Conservation (phyloP, 345 rosid species). For the Barbarea vulgaris region DNA sequence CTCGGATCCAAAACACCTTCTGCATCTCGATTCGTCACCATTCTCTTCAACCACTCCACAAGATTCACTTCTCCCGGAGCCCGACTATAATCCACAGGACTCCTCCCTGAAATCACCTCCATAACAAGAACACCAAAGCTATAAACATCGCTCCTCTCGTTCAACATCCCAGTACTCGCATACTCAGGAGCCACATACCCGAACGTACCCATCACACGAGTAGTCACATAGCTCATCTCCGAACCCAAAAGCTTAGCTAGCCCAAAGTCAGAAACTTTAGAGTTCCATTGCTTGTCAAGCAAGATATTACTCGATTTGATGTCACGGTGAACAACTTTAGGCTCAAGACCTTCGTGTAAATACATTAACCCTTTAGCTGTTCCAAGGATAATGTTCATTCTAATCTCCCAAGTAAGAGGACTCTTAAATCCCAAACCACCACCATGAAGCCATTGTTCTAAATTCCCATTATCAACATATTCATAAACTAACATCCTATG, state of each 20-base stretch:
- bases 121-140: constrained; percentile 93
- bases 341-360: constrained; percentile 90
- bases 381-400: constrained; percentile 76
- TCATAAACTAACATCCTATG: constrained; percentile 97
- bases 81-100: constrained; percentile 93
- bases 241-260: constrained; percentile 87
- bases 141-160: constrained; percentile 91
- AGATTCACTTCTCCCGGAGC: constrained; percentile 89
- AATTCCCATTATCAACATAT: constrained; percentile 84
- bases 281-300: constrained; percentile 84
- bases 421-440: constrained; percentile 68
- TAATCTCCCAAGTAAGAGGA: constrained; percentile 85
- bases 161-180: constrained; percentile 98
- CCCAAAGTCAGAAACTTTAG: constrained; percentile 90
- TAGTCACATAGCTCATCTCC: constrained; percentile 82
- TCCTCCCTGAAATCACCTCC: constrained; percentile 93
- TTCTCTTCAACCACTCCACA: constrained; percentile 91
- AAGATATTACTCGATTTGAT: constrained; percentile 92
- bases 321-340: constrained; percentile 90
- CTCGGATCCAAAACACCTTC: constrained; percentile 90
- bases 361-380: constrained; percentile 90
- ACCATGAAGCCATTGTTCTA: constrained; percentile 95
- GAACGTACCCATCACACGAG: constrained; percentile 97
- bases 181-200: constrained; percentile 99
- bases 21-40: constrained; percentile 80